These are phyloP conservation scores for Avena eriantha DNA, from an alignment of 176 grass and related monocot species.

Conservation along the genomic window DNA sequence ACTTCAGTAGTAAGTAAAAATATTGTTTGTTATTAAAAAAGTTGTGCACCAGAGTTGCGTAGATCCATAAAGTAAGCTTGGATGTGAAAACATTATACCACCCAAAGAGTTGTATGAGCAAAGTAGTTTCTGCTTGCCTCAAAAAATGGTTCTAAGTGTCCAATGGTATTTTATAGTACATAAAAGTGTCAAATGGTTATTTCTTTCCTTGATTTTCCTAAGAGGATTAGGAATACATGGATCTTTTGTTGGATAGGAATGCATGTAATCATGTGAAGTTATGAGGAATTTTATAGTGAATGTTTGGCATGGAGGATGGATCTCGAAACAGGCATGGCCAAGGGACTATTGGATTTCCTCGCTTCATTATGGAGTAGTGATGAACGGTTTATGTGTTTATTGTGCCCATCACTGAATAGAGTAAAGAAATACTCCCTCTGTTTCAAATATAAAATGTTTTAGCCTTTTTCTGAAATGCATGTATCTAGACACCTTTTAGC, in stretches of 20 bases:
- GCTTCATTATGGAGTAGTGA: not conserved
- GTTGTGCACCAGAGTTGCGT: not conserved
- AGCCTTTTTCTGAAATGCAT: too few species aligned
- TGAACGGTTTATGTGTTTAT: not conserved
- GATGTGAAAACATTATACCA: not conserved
- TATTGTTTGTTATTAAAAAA: not conserved
- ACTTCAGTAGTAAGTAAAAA: not conserved
- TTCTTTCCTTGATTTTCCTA: slow-evolving; percentile 9
- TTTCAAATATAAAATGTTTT: too few species aligned
- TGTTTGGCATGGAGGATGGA: not conserved
- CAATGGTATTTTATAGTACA: not conserved
- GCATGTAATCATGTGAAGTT: not conserved
- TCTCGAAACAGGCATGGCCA: not conserved
- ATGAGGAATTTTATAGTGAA: not conserved
- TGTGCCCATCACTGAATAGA: not conserved
- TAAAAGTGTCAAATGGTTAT: not conserved
- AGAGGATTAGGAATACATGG: not conserved
- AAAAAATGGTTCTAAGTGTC: not conserved
- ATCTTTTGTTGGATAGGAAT: not conserved
- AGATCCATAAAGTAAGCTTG: slow-evolving; percentile 10
- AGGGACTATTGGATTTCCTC: not conserved
- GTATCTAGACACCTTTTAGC: too few species aligned
- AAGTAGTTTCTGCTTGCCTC: slow-evolving; percentile 4
- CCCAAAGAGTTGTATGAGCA: not conserved
- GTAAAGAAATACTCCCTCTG: not conserved